Evolutionary conservation across 2,329 filamentous ascomycete genomes (phyloP), one percentile per base, ranked within the genome.

Genomic region (Ilyonectria sp.): DNA sequence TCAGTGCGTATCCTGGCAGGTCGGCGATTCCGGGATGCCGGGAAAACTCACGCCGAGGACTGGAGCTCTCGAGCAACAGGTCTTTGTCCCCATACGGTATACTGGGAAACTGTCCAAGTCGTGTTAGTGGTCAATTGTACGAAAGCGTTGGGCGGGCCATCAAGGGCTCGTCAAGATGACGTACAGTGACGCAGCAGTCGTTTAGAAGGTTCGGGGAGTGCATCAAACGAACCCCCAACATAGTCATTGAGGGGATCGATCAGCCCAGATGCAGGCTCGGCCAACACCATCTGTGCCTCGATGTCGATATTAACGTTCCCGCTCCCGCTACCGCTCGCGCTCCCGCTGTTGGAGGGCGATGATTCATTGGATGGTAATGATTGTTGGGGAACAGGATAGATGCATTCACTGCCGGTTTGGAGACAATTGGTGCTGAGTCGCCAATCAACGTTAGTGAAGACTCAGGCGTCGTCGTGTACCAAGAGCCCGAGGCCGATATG

Each of bases 331-430:
- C 55, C 53, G 64, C 60, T 67, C 71, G 66, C 69, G 61, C 31
- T 59, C 37, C 59, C 61, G 37, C 29, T 70, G 60, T 63, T 72
- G 8, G 71, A 71, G 54, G 71, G 61, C 35, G 61, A 69, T 23
- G 63, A 67, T 60, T 77, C 73, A 74, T 69, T 76, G 64, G 74
- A 75, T n/a, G 70, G 68, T 21, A 75, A 37, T 21, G 68, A 46
- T 49, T 76, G 74, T 37, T 76, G 74, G 55, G 75, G 67, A 57
- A 71, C 68, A n/a, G 76, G 76, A 68, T 80, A 81, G 52, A 78
- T 79, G 76, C 83, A 84, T 69, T 82, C 82, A 74, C 78, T 81
- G 65, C 83, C 83, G 63, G 79, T 81, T 61, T 83, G 82, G 69
- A 84, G 80, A 70, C 83, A 85, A 67, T 82, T 83, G 65, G 82